These are phyloP conservation scores for Colletotrichum kahawae DNA, from an alignment of 2,329 filamentous ascomycete species.

Conservation along the genomic window DNA sequence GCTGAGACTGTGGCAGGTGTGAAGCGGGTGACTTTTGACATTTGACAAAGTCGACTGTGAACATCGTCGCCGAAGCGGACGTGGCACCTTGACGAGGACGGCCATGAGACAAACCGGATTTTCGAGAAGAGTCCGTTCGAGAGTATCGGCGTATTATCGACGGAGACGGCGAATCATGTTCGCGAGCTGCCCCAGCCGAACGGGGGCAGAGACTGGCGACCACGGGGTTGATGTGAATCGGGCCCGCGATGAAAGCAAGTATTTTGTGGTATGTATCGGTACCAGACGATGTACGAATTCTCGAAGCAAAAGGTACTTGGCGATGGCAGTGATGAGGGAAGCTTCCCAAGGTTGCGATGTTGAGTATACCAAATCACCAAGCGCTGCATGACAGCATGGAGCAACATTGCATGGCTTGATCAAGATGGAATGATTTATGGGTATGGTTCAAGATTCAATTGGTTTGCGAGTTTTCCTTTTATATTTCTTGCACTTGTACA, in stretches of 20 bases:
- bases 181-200: not conserved
- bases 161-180: not conserved
- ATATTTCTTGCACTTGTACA: not conserved
- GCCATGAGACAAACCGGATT: not conserved
- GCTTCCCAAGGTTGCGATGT: not conserved
- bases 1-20: constrained; percentile 3
- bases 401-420: not conserved
- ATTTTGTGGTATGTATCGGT: not conserved
- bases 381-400: not conserved
- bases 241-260: not conserved
- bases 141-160: not conserved
- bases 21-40: constrained; percentile 19
- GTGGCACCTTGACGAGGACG: not conserved
- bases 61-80: not conserved
- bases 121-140: too few relatives aligned
- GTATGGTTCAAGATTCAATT: not conserved
- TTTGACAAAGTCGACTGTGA: not conserved
- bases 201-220: not conserved
- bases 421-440: not conserved
- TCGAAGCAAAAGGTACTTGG: not conserved
- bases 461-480: not conserved
- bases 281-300: not conserved
- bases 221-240: not conserved
- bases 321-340: not conserved
- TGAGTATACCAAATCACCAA: not conserved